Percentiles rank a stretch among this genome's conserved stretches.
Conservation (phyloP, 208 protist genomes). For the Trichomonas gallinae region DNA sequence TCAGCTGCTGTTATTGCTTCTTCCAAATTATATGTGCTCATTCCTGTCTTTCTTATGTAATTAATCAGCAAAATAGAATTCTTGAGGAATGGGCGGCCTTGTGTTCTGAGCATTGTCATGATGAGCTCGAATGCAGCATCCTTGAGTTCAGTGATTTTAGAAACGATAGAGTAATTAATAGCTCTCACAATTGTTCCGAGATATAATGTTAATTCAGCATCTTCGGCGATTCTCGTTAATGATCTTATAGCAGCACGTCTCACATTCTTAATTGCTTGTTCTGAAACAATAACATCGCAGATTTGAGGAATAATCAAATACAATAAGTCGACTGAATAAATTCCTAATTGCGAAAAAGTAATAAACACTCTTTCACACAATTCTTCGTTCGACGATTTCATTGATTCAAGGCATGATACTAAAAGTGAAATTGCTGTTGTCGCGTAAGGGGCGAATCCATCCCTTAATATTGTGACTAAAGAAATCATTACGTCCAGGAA, state of each 20-base stretch:
- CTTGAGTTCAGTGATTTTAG: neutral
- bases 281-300: neutral
- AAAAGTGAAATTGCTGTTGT: neutral
- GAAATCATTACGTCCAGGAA: neutral
- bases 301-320: conserved; percentile 22
- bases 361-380: neutral
- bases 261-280: neutral
- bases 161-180: neutral
- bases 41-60: neutral
- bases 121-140: neutral
- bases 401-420: neutral
- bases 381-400: neutral
- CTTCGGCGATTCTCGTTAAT: neutral
- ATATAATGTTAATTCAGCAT: neutral
- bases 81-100: neutral
- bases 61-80: neutral
- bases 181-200: neutral
- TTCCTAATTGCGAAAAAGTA: neutral
- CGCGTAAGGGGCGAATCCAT: neutral
- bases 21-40: neutral
- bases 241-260: neutral
- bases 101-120: neutral
- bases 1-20: neutral
- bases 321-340: neutral
- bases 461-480: neutral